These are phyloP conservation scores for Ophiostoma tasmaniense DNA, from an alignment of 2,329 filamentous ascomycete genomes.

Conservation along the genomic window DNA sequence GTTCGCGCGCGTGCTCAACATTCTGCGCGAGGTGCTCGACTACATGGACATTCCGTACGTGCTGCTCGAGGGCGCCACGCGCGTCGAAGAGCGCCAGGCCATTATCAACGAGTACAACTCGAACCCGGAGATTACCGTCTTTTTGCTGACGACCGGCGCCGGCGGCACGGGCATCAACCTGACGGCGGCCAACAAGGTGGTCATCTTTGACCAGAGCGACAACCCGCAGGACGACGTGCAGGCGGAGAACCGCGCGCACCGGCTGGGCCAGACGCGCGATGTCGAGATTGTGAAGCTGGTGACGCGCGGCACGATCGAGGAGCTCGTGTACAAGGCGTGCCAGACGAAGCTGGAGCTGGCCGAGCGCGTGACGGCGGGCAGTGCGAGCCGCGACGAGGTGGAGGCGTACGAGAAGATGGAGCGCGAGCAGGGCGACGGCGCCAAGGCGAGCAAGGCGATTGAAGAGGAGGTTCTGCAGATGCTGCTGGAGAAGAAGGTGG, in stretches of 20 bases:
- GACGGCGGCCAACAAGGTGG: slow-evolving; percentile 90
- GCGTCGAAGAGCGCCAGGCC: slow-evolving; percentile 73
- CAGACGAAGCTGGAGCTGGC: slow-evolving; percentile 90
- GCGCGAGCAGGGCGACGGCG: slow-evolving; percentile 25
- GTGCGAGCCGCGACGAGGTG: slow-evolving; percentile 25
- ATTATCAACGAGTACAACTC: slow-evolving; percentile 81
- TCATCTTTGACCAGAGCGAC: slow-evolving; percentile 95
- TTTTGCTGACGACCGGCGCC: slow-evolving; percentile 85
- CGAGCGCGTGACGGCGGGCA: slow-evolving; percentile 39
- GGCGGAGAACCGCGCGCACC: slow-evolving; percentile 91
- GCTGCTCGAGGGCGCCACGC: slow-evolving; percentile 77
- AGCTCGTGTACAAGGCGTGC: slow-evolving; percentile 84
- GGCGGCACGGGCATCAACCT: slow-evolving; percentile 97
- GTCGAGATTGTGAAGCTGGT: slow-evolving; percentile 88
- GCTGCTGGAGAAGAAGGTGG: slow-evolving; percentile 25
- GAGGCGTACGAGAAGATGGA: slow-evolving; percentile 23
- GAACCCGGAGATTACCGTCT: slow-evolving; percentile 71
- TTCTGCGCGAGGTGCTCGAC: slow-evolving; percentile 74
- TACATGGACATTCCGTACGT: slow-evolving; percentile 66
- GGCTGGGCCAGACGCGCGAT: slow-evolving; percentile 81
- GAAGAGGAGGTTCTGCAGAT: slow-evolving; percentile 39
- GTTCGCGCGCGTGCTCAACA: slow-evolving; percentile 85
- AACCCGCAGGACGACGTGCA: slow-evolving; percentile 98
- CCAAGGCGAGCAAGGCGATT: slow-evolving; percentile 28
- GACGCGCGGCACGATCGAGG: slow-evolving; percentile 74